These are phyloP conservation scores for Malania oleifera DNA, from an alignment of 164 flowering plant genomes.

Conservation along the genomic window DNA sequence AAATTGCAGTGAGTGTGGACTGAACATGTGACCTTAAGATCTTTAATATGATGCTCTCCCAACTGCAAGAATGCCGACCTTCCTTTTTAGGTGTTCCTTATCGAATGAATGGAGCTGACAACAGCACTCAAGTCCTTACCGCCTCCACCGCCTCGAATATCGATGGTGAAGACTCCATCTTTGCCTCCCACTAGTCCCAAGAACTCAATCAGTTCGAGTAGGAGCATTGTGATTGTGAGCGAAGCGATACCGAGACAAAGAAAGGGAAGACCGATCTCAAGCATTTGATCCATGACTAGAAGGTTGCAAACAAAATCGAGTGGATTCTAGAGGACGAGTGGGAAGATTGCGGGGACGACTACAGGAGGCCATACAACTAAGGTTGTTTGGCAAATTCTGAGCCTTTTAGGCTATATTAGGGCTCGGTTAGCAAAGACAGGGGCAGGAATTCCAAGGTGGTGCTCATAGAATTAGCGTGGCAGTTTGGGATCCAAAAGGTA, in stretches of 20 bases:
- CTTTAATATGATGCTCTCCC: too few relatives aligned
- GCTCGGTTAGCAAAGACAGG: constrained; percentile 49
- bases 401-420: constrained; percentile 54
- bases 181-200: constrained; percentile 22
- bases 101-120: too few relatives aligned
- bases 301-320: constrained; percentile 37
- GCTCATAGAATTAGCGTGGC: constrained; percentile 53
- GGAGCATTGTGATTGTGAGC: constrained; percentile 30
- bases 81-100: too few relatives aligned
- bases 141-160: not conserved
- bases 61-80: too few relatives aligned
- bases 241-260: constrained; percentile 25
- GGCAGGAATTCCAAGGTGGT: constrained; percentile 11
- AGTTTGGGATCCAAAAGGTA: constrained; percentile 50
- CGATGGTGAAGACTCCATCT: constrained; percentile 8
- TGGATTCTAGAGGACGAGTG: constrained; percentile 44
- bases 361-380: constrained; percentile 42
- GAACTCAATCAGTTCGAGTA: constrained; percentile 31
- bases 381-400: constrained; percentile 22
- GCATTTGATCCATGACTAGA: constrained; percentile 49
- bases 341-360: constrained; percentile 39
- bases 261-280: constrained; percentile 30
- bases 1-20: too few relatives aligned
- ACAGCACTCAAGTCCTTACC: too few relatives aligned
- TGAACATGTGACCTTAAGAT: too few relatives aligned